phyloP scores from a whole-genome alignment of 2,329 filamentous ascomycete genomes.

The Clarireedia paspali region DNA sequence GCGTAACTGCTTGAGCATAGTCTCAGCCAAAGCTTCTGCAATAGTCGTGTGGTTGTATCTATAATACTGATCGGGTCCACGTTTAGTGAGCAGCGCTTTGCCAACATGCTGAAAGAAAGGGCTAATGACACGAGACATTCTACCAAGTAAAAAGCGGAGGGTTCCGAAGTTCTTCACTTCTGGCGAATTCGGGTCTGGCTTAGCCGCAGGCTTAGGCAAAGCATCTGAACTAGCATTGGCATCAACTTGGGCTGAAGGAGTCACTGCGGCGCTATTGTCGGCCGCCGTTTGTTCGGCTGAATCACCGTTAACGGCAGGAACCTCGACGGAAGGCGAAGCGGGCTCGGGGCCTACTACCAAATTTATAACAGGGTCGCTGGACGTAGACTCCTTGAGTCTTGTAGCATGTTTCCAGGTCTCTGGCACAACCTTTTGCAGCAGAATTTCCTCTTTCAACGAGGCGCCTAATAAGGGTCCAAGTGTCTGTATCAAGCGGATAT shows the following conservation, averaged over 20 bases:
- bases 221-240: background rate
- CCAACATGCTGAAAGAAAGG: constrained; percentile 82
- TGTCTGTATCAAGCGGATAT: constrained; percentile 62
- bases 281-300: background rate
- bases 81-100: constrained; percentile 69
- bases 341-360: constrained; percentile 11
- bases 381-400: constrained; percentile 9
- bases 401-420: constrained; percentile 45
- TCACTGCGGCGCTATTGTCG: constrained; percentile 2
- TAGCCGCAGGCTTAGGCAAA: constrained; percentile 34
- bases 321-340: constrained; percentile 8
- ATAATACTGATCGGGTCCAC: constrained; percentile 57
- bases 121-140: constrained; percentile 71
- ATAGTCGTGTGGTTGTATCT: constrained; percentile 47
- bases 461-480: constrained; percentile 73
- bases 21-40: constrained; percentile 61
- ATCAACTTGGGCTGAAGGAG: background rate
- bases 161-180: constrained; percentile 70
- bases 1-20: constrained; percentile 59
- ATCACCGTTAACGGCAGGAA: background rate
- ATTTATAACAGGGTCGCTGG: constrained; percentile 6
- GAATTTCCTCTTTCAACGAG: constrained; percentile 78
- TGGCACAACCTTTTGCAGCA: constrained; percentile 66
- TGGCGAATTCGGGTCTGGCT: constrained; percentile 34
- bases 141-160: constrained; percentile 68